Conservation (phyloP, 768 basidiomycete genomes). For the Leccinum uliginosum region DNA sequence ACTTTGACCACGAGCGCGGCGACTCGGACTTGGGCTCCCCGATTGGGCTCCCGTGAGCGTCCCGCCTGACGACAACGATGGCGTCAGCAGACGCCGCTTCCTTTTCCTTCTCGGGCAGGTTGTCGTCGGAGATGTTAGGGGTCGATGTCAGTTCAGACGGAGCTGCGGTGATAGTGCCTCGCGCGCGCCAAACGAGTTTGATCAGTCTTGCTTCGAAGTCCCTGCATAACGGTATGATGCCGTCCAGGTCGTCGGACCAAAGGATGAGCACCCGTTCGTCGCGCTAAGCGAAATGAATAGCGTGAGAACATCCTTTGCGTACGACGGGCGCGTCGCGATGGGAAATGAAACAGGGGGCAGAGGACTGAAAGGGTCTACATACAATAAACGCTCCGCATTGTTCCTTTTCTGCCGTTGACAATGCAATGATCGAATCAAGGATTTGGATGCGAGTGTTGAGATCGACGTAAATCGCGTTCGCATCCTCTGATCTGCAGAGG, state of each 20-base stretch:
- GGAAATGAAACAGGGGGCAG: background rate
- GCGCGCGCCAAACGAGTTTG: constrained; percentile 70
- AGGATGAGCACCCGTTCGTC: constrained; percentile 79
- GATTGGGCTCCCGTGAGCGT: background rate
- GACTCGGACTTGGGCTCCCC: background rate
- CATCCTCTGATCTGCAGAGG: constrained; percentile 49
- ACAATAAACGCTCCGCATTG: constrained; percentile 88
- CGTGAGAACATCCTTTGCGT: background rate
- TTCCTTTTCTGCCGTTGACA: constrained; percentile 83
- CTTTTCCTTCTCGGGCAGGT: constrained; percentile 48
- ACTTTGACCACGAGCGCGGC: constrained; percentile 13
- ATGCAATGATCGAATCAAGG: constrained; percentile 59
- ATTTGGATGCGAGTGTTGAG: constrained; percentile 84
- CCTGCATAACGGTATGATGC: constrained; percentile 65
- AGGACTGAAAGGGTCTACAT: constrained; percentile 22
- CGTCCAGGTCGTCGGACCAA: constrained; percentile 82
- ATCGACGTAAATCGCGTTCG: constrained; percentile 65
- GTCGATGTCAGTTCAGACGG: constrained; percentile 40
- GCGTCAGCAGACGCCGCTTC: constrained; percentile 16
- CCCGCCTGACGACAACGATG: constrained; percentile 6
- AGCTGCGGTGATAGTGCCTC: constrained; percentile 32
- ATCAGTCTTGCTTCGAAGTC: constrained; percentile 79
- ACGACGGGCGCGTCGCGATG: background rate
- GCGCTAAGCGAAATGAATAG: constrained; percentile 42
- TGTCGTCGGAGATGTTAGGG: constrained; percentile 47